Percentiles rank a stretch among this genome's conserved stretches.
Conservation (phyloP, 305 asterid genomes). For the Fraxinus platypoda region DNA sequence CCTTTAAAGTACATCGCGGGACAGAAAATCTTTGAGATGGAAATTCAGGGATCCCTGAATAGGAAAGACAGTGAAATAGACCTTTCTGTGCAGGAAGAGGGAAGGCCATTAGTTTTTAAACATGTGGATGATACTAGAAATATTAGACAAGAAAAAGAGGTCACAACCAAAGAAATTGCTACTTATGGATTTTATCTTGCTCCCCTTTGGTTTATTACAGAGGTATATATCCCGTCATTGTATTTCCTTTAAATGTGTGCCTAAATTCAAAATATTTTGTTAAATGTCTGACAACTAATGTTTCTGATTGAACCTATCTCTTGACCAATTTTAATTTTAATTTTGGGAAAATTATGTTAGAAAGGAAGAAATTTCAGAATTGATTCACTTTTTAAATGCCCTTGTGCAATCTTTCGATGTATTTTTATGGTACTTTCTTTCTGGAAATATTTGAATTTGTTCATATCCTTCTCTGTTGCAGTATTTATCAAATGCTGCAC, state of each 20-base stretch:
- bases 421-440: not conserved
- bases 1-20: constrained; percentile 66
- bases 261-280: not conserved
- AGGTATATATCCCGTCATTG: constrained; percentile 44
- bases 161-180: constrained; percentile 79
- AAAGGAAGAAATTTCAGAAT: not conserved
- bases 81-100: constrained; percentile 60
- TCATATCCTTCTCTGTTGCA: constrained; percentile 35
- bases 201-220: constrained; percentile 94
- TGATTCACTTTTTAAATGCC: constrained; percentile 12
- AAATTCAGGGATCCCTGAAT: constrained; percentile 57
- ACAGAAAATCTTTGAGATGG: constrained; percentile 65
- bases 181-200: constrained; percentile 81
- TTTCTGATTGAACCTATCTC: not conserved
- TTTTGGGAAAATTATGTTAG: not conserved
- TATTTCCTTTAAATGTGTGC: constrained; percentile 12
- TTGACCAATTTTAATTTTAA: not conserved
- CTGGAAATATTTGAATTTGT: constrained; percentile 1
- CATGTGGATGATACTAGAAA: constrained; percentile 39
- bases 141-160: constrained; percentile 46
- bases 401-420: constrained; percentile 1
- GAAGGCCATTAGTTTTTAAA: constrained; percentile 59
- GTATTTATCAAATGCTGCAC: constrained; percentile 99
- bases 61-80: constrained; percentile 61
- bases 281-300: not conserved